phyloP scores from a whole-genome alignment of 2,329 filamentous ascomycete genomes.

The Ceratocystis albifundus region DNA sequence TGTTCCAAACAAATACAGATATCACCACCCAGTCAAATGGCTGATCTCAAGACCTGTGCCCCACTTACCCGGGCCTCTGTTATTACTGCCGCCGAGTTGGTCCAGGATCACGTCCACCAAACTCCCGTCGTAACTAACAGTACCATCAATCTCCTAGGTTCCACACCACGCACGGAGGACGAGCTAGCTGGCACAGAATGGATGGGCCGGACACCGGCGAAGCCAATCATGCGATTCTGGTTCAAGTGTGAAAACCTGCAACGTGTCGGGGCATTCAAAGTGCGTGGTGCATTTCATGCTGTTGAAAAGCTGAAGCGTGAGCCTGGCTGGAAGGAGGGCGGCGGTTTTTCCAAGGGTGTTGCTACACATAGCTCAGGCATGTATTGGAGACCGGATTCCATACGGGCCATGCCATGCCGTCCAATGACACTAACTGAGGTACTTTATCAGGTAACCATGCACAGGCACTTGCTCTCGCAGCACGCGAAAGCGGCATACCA shows the following conservation, averaged over 20 bases:
- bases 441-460: conserved; percentile 68
- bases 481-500: conserved; percentile 57
- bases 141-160: conserved; percentile 64
- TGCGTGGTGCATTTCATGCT: conserved; percentile 80
- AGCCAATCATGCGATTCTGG: conserved; percentile 60
- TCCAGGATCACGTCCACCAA: conserved; percentile 63
- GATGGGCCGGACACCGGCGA: conserved; percentile 48
- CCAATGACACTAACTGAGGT: not conserved
- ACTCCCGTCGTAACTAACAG: conserved; percentile 74
- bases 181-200: conserved; percentile 46
- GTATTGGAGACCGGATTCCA: conserved; percentile 14
- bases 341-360: conserved; percentile 55
- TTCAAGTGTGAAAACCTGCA: conserved; percentile 97
- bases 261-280: conserved; percentile 85
- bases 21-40: conserved; percentile 34
- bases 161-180: conserved; percentile 48
- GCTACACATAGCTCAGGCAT: conserved; percentile 82
- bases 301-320: conserved; percentile 55
- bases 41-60: conserved; percentile 42
- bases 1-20: not conserved
- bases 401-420: no score
- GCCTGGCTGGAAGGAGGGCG: conserved; percentile 48
- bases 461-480: conserved; percentile 80
- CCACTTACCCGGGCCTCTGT: conserved; percentile 66
- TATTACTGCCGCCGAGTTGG: conserved; percentile 56